These are phyloP conservation scores for slime mould (Dictyostelium discoideum) DNA, from an alignment of 78 protist species.

Conservation along the genomic window dicty_2.7 NC_007091.3:4589501-4590000, in stretches of 20 bases:
- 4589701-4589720: neutral
- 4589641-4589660: neutral
- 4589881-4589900: neutral
- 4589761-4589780: neutral
- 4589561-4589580: neutral
- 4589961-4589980: neutral
- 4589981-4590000: neutral
- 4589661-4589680: neutral
- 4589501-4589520: neutral
- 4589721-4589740: neutral
- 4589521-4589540: neutral
- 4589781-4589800: neutral
- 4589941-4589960: neutral
- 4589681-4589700: neutral
- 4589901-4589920: conserved; percentile 5
- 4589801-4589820: neutral
- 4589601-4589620: neutral
- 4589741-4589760: neutral
- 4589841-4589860: neutral
- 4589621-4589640: neutral
- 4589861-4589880: neutral
- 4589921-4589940: conserved; percentile 1
- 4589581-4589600: neutral
- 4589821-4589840: neutral
- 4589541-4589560: neutral